phyloP scores from a whole-genome alignment of 2,329 filamentous ascomycete genomes.

The Ophiosphaerella herpotricha region DNA sequence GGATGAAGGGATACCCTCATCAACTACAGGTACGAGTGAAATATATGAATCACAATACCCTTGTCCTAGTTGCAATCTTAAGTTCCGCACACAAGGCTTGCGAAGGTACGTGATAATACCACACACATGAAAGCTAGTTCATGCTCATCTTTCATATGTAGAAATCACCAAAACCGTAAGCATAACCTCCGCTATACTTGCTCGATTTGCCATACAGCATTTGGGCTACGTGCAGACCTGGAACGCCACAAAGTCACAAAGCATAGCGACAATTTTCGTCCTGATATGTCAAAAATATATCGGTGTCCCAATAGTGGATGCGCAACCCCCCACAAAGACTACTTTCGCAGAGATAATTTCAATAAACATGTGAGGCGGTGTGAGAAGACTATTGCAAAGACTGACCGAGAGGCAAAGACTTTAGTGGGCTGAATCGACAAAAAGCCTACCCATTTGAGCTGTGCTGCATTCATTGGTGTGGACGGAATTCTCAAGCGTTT shows the following conservation, averaged over 20 bases:
- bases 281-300: neutral
- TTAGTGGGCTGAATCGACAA: neutral
- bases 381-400: neutral
- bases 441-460: too few relatives aligned
- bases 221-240: slow-evolving; percentile 2
- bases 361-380: neutral
- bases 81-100: neutral
- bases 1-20: neutral
- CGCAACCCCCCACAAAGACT: neutral
- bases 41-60: neutral
- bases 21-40: neutral
- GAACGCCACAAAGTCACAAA: slow-evolving; percentile 1
- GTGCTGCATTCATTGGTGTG: too few relatives aligned
- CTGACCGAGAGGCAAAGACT: neutral
- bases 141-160: neutral
- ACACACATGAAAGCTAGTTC: neutral
- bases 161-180: slow-evolving; percentile 3
- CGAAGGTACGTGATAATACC: neutral
- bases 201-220: neutral
- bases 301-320: neutral
- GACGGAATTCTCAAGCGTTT: too few relatives aligned
- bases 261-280: neutral
- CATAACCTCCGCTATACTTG: slow-evolving; percentile 4
- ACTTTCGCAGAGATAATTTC: slow-evolving; percentile 1
- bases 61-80: neutral